phyloP scores from a whole-genome alignment of 768 basidiomycete genomes.

The Rhizopogon roseolus region DNA sequence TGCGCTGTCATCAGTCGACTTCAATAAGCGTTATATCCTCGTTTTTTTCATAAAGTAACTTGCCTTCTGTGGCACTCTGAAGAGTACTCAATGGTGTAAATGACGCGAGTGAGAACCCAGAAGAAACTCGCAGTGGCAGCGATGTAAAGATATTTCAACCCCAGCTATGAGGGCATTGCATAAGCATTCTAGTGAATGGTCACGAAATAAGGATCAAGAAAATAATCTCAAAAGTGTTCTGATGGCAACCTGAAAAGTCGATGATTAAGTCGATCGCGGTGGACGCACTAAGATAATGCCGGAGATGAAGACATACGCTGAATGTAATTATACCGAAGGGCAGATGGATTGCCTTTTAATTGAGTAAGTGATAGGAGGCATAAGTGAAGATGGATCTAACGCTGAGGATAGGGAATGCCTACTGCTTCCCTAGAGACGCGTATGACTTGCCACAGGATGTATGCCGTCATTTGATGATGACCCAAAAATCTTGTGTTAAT shows the following conservation, averaged over 20 bases:
- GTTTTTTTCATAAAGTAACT: neutral
- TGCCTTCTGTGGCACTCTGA: neutral
- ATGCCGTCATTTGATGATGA: too few relatives aligned
- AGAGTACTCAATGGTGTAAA: neutral
- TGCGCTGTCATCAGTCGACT: neutral
- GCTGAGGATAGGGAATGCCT: neutral
- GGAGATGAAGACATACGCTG: neutral
- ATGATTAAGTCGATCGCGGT: neutral
- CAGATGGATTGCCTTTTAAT: neutral
- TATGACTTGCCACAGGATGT: neutral
- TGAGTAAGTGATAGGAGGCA: neutral
- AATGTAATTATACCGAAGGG: neutral
- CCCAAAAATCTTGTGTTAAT: too few relatives aligned
- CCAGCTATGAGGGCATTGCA: neutral
- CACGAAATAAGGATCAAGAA: neutral
- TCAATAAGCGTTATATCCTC: neutral
- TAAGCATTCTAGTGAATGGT: neutral
- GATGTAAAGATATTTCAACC: neutral
- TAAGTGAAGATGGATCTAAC: neutral
- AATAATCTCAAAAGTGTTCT: neutral
- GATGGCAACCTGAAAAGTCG: neutral
- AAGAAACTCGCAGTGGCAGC: neutral
- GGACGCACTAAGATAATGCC: neutral
- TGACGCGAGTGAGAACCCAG: neutral
- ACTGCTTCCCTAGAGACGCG: neutral